Evolutionary conservation across 495 filamentous ascomycete species (phyloP).

Genomic region (Neurospora intermedia): DNA sequence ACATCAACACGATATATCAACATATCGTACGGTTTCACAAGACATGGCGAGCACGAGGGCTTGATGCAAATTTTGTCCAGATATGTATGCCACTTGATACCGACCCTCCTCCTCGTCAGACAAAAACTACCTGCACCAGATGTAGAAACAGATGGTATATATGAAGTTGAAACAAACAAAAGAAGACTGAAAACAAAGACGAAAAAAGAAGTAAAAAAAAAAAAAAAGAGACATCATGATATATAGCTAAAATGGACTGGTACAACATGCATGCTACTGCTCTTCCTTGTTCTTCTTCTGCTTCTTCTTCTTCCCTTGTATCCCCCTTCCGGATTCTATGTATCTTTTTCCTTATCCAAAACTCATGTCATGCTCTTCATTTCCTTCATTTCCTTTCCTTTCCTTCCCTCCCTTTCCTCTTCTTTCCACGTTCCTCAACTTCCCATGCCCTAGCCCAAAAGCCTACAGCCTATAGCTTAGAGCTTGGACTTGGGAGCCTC

Average conservation of each 20-base stretch:
- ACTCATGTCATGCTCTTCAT: background rate
- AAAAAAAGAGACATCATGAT: background rate
- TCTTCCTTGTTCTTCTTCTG: background rate
- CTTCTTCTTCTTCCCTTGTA: background rate
- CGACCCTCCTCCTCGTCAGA: too few species aligned
- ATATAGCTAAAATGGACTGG: background rate
- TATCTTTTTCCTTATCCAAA: background rate
- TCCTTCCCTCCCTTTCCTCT: background rate
- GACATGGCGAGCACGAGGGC: background rate
- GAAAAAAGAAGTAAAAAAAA: background rate
- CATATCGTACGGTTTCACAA: background rate
- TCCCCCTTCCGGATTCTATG: background rate
- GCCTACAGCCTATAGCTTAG: constrained; percentile 28
- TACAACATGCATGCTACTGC: background rate
- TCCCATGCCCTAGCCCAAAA: background rate
- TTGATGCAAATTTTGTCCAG: background rate
- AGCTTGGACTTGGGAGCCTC: constrained; percentile 85
- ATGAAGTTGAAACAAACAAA: background rate
- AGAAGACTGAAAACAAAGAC: too few species aligned
- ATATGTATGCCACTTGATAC: background rate
- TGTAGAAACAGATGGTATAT: background rate
- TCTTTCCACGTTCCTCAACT: background rate
- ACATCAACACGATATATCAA: background rate
- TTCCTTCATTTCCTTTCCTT: background rate
- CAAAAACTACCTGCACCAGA: background rate